These are phyloP conservation scores for Furcasterigmium sp. DNA, from an alignment of 2,329 filamentous ascomycete genomes.

Conservation along the genomic window DNA sequence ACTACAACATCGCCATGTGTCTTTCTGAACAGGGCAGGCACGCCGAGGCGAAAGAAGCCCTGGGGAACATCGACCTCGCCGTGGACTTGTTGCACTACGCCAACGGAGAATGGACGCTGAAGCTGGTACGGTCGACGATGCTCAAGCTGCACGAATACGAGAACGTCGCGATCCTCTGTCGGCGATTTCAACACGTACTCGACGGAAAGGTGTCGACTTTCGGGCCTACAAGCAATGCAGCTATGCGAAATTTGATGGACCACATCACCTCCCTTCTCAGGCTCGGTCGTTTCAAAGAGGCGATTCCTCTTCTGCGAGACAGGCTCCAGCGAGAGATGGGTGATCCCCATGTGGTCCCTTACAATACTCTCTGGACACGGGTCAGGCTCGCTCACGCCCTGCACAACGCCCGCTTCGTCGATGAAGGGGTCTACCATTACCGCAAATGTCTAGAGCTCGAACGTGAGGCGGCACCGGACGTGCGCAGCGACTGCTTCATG, in stretches of 20 bases:
- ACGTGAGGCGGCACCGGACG: constrained; percentile 6
- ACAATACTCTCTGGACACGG: constrained; percentile 9
- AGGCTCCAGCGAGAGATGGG: constrained; percentile 9
- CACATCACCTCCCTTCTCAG: constrained; percentile 9
- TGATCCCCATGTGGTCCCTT: constrained; percentile 6
- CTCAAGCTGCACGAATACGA: constrained; percentile 9
- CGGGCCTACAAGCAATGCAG: constrained; percentile 7
- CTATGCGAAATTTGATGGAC: constrained; percentile 11
- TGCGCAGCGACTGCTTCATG: constrained; percentile 8
- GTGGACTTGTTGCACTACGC: constrained; percentile 13
- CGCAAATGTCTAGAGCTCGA: constrained; percentile 13
- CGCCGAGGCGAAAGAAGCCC: constrained; percentile 7
- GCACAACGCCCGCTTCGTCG: constrained; percentile 5
- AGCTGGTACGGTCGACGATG: constrained; percentile 11
- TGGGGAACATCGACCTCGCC: constrained; percentile 10
- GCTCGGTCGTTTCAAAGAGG: constrained; percentile 9
- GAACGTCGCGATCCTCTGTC: constrained; percentile 10
- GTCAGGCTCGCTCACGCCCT: constrained; percentile 11
- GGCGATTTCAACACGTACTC: constrained; percentile 8
- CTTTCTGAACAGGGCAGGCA: constrained; percentile 12
- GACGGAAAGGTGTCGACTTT: constrained; percentile 10
- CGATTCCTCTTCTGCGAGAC: constrained; percentile 9
- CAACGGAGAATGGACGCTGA: constrained; percentile 14
- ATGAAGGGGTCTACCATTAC: constrained; percentile 12
- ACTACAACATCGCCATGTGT: constrained; percentile 15